Evolutionary conservation across 1,284 basidiomycete genomes (phyloP), one percentile per base, ranked within the genome.

Genomic region (Tremellales sp.): DNA sequence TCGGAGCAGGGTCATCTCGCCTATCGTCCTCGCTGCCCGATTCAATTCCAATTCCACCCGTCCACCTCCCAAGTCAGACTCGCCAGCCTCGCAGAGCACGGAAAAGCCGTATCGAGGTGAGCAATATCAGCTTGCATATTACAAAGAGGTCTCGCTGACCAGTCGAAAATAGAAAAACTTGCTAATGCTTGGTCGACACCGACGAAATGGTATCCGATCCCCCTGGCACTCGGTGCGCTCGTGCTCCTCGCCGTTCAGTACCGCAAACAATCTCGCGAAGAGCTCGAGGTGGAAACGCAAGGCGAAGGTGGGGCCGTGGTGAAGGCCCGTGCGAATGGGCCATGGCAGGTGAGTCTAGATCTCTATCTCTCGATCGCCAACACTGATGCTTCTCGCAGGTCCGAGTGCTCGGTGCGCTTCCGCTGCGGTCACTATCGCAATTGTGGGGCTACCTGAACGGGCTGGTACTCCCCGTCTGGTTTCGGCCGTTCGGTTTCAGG

Each of bases 391-490:
- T 37, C 18, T 51, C 33, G 36, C 66, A 95, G 89, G 89, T 97
- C 22, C 88, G 95, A 72, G 91, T 98, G 44, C 78, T 98, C 40
- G 94, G 92, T 44, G 93, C 93, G 6, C 81, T 99, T 3, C 94
- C 94, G 0, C 80, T 98, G 14, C 84, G 93, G 36, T 89, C 90
- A 57, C 83, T 97, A 64, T 97, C 92, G 22, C 85, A 93, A 5
- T 74, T 97, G 7, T 98, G 94, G 92, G 95, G 95, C 7, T 93
- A 92, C 73, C 66, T 95, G 48, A 98, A 97, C 75, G 87, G 85
- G 3, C 76, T 92, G 43, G 85, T 92, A 53, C 81, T 99, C 2
- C 95, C 94, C 21, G 79, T 94, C 47, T 98, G 93, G 94, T 82
- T 92, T 73, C 79, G 94, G 22, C 92, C 91, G 1, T 83, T 82